phyloP scores from a whole-genome alignment of 108 stramenopile genomes.

The Discostella pseudostelligera region DNA sequence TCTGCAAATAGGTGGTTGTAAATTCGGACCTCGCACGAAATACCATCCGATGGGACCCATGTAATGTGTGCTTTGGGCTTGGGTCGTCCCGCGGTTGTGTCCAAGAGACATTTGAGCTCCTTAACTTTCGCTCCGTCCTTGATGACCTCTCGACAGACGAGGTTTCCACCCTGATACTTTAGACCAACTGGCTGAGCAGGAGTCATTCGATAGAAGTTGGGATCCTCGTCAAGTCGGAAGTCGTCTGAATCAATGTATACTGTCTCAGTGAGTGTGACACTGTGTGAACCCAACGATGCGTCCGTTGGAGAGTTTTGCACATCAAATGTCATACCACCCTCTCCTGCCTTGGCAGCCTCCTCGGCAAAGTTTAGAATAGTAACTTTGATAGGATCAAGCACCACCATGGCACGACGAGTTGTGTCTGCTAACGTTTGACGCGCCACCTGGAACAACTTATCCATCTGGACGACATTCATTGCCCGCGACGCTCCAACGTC shows the following conservation, averaged over 20 bases:
- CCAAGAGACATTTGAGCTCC: slow-evolving; percentile 68
- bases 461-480: slow-evolving; percentile 90
- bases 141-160: slow-evolving; percentile 71
- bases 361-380: slow-evolving; percentile 78
- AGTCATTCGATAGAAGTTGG: slow-evolving; percentile 90
- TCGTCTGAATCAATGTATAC: slow-evolving; percentile 92
- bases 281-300: slow-evolving; percentile 75
- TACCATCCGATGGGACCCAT: slow-evolving; percentile 77
- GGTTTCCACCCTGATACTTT: slow-evolving; percentile 86
- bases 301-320: slow-evolving; percentile 89
- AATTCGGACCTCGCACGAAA: slow-evolving; percentile 80
- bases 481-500: slow-evolving; percentile 96
- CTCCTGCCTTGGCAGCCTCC: slow-evolving; percentile 37
- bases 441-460: slow-evolving; percentile 73
- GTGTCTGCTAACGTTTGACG: slow-evolving; percentile 55
- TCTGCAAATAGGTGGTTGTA: slow-evolving; percentile 93
- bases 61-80: slow-evolving; percentile 82
- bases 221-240: slow-evolving; percentile 78
- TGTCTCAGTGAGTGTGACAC: slow-evolving; percentile 69
- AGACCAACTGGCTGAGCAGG: slow-evolving; percentile 92
- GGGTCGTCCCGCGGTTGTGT: slow-evolving; percentile 52
- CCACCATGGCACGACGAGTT: slow-evolving; percentile 90
- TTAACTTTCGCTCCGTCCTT: slow-evolving; percentile 50
- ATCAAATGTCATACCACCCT: slow-evolving; percentile 55
- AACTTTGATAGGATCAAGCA: slow-evolving; percentile 85